These are phyloP conservation scores for Leucocoprinus leucothites DNA, from an alignment of 768 basidiomycete genomes.

Conservation along the genomic window DNA sequence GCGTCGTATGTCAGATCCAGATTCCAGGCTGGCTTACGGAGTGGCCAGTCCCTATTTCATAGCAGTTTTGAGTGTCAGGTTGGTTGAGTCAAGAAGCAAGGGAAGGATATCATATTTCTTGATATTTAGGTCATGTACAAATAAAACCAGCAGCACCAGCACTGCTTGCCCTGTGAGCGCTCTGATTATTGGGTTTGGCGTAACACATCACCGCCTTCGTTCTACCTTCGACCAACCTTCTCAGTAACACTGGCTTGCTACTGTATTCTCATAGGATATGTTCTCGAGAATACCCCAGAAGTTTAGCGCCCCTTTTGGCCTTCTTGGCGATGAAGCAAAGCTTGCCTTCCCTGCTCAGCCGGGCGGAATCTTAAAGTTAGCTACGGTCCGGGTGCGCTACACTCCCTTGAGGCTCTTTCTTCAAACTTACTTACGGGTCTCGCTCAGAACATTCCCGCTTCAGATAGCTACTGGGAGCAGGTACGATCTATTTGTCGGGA, in stretches of 20 bases:
- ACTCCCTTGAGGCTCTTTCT: background rate
- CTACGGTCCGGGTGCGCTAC: conserved; percentile 63
- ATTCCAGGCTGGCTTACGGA: too few relatives aligned
- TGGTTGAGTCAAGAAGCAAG: too few relatives aligned
- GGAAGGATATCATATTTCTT: too few relatives aligned
- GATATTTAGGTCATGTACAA: too few relatives aligned
- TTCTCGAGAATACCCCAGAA: conserved; percentile 71
- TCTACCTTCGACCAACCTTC: background rate
- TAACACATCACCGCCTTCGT: background rate
- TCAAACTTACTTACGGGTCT: conserved; percentile 3
- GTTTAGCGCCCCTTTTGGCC: conserved; percentile 71
- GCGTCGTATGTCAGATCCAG: too few relatives aligned
- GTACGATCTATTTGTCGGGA: conserved; percentile 34
- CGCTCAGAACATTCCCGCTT: conserved; percentile 65
- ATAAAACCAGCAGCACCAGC: too few relatives aligned
- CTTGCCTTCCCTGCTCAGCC: conserved; percentile 84
- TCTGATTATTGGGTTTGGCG: too few relatives aligned
- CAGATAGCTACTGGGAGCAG: conserved; percentile 90
- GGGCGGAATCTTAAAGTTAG: conserved; percentile 74
- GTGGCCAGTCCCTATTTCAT: too few relatives aligned
- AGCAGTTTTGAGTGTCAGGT: too few relatives aligned
- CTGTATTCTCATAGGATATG: conserved; percentile 29
- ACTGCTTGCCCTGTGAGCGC: too few relatives aligned
- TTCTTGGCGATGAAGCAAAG: conserved; percentile 85
- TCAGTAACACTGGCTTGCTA: conserved; percentile 17